These are phyloP conservation scores for Macrocybe gigantea DNA, from an alignment of 768 basidiomycete genomes.

Conservation along the genomic window DNA sequence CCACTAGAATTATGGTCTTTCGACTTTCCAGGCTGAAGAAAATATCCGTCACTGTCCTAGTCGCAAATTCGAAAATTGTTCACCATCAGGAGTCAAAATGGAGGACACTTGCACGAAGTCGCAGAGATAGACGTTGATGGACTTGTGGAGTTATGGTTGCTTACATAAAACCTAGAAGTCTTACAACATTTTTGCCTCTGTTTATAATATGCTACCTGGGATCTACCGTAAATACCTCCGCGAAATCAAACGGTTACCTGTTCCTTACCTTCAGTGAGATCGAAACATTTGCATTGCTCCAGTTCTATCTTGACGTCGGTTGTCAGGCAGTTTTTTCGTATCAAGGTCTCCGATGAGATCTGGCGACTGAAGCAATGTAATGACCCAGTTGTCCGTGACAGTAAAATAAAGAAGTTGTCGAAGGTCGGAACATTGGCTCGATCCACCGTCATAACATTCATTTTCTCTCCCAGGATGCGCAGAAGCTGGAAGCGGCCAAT, in stretches of 20 bases:
- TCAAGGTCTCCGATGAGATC: conserved; percentile 55
- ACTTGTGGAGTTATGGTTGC: too few relatives aligned
- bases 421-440: conserved; percentile 32
- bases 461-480: conserved; percentile 38
- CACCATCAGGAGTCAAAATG: too few relatives aligned
- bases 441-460: too few relatives aligned
- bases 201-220: too few relatives aligned
- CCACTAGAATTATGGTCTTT: conserved; percentile 71
- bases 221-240: conserved; percentile 23
- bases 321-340: conserved; percentile 57
- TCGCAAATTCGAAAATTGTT: too few relatives aligned
- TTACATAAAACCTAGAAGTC: too few relatives aligned
- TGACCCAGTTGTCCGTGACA: conserved; percentile 20
- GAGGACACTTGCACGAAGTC: too few relatives aligned
- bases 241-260: conserved; percentile 34
- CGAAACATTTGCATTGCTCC: too few relatives aligned
- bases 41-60: too few relatives aligned
- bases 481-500: conserved; percentile 50
- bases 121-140: too few relatives aligned
- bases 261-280: conserved; percentile 36
- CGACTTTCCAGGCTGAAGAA: conserved; percentile 48
- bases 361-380: conserved; percentile 11
- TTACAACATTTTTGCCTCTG: too few relatives aligned
- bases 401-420: conserved; percentile 42
- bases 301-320: conserved; percentile 3